Evolutionary conservation across 805 yeast species (phyloP).

Genomic region (Cyberlindnera japonica): DNA sequence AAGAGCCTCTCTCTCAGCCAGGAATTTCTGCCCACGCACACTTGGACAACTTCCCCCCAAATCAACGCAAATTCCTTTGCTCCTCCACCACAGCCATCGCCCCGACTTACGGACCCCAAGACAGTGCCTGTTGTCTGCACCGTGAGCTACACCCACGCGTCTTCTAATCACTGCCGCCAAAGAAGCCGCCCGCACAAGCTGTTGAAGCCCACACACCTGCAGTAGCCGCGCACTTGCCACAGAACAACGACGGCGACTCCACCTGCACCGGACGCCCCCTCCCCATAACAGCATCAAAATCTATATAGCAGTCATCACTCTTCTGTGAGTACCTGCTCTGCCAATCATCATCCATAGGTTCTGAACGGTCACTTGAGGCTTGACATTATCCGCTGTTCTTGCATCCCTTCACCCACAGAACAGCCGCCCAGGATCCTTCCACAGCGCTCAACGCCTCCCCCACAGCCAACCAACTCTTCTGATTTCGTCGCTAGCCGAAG

Average conservation of each 20-base stretch:
- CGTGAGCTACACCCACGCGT: background rate
- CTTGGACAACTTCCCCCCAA: background rate
- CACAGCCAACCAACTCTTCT: too few relatives aligned
- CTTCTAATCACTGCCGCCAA: background rate
- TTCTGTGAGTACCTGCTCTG: too few relatives aligned
- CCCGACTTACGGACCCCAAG: background rate
- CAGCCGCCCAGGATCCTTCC: too few relatives aligned
- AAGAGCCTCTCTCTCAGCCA: background rate
- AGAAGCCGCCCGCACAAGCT: background rate
- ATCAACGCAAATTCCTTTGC: background rate
- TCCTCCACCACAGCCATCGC: background rate
- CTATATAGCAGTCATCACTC: too few relatives aligned
- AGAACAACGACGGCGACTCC: background rate
- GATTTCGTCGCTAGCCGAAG: too few relatives aligned
- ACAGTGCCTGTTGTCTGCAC: background rate
- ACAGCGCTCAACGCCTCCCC: too few relatives aligned
- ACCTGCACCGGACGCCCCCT: background rate
- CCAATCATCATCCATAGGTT: too few relatives aligned
- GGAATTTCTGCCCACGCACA: background rate
- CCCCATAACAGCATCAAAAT: too few relatives aligned
- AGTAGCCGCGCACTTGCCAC: constrained; percentile 2
- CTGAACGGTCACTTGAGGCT: background rate
- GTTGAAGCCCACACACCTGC: background rate
- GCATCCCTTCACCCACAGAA: background rate
- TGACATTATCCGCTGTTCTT: background rate